These are phyloP conservation scores for Oropetium thomaeum DNA, from an alignment of 176 grass and related monocot species.

Conservation along the genomic window DNA sequence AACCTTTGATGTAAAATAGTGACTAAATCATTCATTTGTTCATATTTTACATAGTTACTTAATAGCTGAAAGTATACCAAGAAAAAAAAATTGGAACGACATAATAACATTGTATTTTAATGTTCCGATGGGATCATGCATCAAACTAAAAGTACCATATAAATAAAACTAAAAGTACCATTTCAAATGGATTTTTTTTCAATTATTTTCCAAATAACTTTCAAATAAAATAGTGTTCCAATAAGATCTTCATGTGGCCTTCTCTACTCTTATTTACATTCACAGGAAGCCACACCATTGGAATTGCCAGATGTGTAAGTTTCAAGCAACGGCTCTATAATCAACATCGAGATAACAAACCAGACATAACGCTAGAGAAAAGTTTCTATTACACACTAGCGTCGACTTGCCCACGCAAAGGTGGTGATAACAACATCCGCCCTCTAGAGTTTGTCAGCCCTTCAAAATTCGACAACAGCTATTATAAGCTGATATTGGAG, in stretches of 20 bases:
- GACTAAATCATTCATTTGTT: conserved; percentile 5
- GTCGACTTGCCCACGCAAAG: conserved; percentile 53
- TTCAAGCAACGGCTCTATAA: conserved; percentile 90
- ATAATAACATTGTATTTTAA: not conserved
- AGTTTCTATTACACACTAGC: conserved; percentile 48
- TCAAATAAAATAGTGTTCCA: conserved; percentile 2
- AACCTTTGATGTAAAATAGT: not conserved
- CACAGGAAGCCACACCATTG: conserved; percentile 87
- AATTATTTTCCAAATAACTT: not conserved
- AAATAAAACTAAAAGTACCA: not conserved
- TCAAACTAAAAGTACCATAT: not conserved
- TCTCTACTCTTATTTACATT: conserved; percentile 10
- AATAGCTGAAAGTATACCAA: conserved; percentile 21
- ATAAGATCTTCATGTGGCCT: not conserved
- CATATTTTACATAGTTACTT: not conserved
- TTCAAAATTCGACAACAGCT: conserved; percentile 72
- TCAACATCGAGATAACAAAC: conserved; percentile 53
- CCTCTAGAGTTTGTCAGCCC: conserved; percentile 53
- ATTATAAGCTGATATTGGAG: conserved; percentile 72
- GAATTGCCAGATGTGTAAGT: conserved; percentile 68
- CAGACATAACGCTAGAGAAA: conserved; percentile 57
- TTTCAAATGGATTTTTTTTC: not conserved
- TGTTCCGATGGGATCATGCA: not conserved
- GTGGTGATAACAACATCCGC: conserved; percentile 56
- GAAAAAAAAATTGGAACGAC: not conserved